Evolutionary conservation across 2,329 filamentous ascomycete genomes (phyloP).

Genomic region (Phyllosticta capitalensis): DNA sequence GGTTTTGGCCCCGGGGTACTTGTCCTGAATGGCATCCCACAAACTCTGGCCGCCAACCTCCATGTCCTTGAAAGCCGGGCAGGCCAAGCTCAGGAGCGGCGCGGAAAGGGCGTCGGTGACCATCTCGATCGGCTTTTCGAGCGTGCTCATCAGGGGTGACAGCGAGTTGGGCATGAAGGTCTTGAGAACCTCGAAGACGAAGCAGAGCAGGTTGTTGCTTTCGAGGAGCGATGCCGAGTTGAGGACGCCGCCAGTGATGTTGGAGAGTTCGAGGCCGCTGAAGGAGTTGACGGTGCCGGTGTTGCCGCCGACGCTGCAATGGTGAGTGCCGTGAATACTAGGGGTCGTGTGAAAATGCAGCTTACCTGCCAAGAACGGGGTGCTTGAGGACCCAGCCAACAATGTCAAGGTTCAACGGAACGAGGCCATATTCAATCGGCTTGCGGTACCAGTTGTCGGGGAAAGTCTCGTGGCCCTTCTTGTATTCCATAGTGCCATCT

Average conservation of each 20-base stretch:
- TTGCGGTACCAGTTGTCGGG: conserved; percentile 45
- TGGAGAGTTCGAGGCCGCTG: conserved; percentile 34
- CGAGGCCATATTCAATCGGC: conserved; percentile 38
- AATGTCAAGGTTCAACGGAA: conserved; percentile 35
- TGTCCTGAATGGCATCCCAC: conserved; percentile 6
- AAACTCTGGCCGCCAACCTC: conserved; percentile 5
- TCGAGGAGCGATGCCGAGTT: conserved; percentile 27
- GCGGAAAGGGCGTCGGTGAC: conserved; percentile 15
- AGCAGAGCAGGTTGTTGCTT: conserved; percentile 31
- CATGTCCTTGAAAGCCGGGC: conserved; percentile 19
- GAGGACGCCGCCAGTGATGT: conserved; percentile 35
- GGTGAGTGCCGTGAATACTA: not conserved
- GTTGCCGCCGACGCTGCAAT: conserved; percentile 41
- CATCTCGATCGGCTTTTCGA: conserved; percentile 18
- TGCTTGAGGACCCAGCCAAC: conserved; percentile 30
- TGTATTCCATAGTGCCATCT: conserved; percentile 30
- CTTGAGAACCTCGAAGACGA: conserved; percentile 26
- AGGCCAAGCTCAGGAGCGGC: conserved; percentile 18
- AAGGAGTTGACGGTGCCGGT: conserved; percentile 43
- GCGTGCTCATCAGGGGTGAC: conserved; percentile 18
- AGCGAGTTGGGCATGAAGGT: conserved; percentile 27
- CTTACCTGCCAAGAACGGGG: conserved; percentile 24
- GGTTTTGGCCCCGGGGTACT: not conserved
- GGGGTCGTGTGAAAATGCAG: conserved; percentile 11
- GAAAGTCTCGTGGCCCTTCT: conserved; percentile 42